Evolutionary conservation across 176 grass and related monocot species (phyloP).

Genomic region (Bromus sterilis): DNA sequence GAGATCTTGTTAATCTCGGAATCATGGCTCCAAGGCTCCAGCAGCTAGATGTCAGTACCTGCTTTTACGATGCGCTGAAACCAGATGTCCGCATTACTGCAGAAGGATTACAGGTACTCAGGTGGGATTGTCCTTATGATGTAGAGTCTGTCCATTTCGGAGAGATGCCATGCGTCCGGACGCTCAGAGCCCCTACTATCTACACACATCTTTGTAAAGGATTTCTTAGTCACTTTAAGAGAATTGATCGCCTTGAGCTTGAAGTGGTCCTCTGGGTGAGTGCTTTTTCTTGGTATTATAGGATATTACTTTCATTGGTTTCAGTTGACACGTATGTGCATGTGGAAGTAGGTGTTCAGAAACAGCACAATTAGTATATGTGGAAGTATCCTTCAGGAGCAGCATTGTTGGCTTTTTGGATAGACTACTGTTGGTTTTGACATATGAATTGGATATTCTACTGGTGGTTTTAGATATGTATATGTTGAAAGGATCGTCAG

Average conservation of each 20-base stretch:
- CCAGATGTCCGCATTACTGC: background rate
- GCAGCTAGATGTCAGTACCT: background rate
- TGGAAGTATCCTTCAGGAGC: background rate
- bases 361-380: background rate
- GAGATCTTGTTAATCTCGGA: background rate
- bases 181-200: background rate
- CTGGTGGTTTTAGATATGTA: background rate
- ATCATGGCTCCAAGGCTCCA: background rate
- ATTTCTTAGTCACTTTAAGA: background rate
- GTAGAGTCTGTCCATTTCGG: background rate
- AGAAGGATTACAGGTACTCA: background rate
- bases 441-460: background rate
- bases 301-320: no score
- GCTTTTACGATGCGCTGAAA: background rate
- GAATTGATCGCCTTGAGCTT: background rate
- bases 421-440: background rate
- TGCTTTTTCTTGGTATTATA: background rate
- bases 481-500: background rate
- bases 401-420: background rate
- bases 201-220: background rate
- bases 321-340: no score
- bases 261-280: background rate
- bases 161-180: background rate
- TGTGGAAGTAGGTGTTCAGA: background rate
- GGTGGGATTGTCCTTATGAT: background rate